Base-by-base conservation (phyloP, 192 early-diverging fungal species). In the Entrophospora sp. region DNA sequence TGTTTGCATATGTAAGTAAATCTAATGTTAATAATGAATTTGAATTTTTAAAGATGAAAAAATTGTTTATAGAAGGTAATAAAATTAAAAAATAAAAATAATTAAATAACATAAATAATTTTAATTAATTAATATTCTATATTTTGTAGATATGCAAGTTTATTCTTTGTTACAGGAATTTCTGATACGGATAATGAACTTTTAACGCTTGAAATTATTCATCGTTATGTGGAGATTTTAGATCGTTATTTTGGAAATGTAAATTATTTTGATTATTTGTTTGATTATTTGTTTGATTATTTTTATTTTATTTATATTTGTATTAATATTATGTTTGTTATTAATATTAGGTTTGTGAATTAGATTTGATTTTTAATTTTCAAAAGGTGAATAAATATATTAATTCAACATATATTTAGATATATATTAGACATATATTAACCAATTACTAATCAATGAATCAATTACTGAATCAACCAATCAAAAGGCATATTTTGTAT, bases 351-450 rank as follows among this genome's bases (percentile, higher is more conserved):
- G 82, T 94, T 0, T 91, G 94, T 73, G 96, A 98, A 65, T 79
- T 98, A 49, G 96, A 98, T 74, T 83, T 98, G 60, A 97, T 98
- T 63, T 98, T 97, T 83, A 92, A 97, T 79, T 99, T 96, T 77
- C 92, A 99, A 57, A 84, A 85, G 73, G 75, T 77, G 24, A 20
- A 20, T 18, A 46, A 52, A 30, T 28, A 52, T 27, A n/a, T 18
- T 16, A 10, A 13, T 20, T n/a, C n/a, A n/a, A n/a, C n/a, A n/a
- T n/a, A n/a, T n/a, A n/a, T n/a, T n/a, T n/a, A n/a, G n/a, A n/a
- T n/a, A n/a, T n/a, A n/a, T n/a, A n/a, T n/a, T n/a, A n/a, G n/a
- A n/a, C n/a, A n/a, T n/a, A n/a, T n/a, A n/a, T n/a, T n/a, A n/a
- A n/a, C n/a, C n/a, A n/a, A n/a, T n/a, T n/a, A n/a, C n/a, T n/a